These are phyloP conservation scores for Teunomyces panamensis DNA, from an alignment of 805 yeast species.

Conservation along the genomic window DNA sequence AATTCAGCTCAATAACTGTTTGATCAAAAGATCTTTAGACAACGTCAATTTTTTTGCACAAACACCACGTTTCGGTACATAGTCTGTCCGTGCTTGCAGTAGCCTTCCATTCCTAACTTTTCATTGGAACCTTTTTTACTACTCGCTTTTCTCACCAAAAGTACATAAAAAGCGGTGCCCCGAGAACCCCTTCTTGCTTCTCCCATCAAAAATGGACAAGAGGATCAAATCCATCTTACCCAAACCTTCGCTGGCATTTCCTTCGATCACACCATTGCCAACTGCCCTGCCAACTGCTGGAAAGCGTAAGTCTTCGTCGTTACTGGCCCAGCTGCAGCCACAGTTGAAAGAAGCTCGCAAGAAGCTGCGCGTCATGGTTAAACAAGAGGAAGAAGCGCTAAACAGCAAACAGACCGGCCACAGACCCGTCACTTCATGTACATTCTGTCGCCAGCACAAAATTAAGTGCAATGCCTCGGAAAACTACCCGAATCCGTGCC, in stretches of 20 bases:
- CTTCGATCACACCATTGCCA: background rate
- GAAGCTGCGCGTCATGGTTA: constrained; percentile 1
- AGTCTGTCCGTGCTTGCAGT: too few relatives aligned
- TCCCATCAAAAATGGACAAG: constrained; percentile 27
- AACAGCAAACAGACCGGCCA: constrained; percentile 43
- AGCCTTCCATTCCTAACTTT: too few relatives aligned
- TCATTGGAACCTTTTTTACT: too few relatives aligned
- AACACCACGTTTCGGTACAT: too few relatives aligned
- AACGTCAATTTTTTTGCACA: too few relatives aligned
- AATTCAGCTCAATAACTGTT: background rate
- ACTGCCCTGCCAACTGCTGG: background rate
- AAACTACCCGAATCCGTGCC: constrained; percentile 76
- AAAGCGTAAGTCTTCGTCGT: background rate
- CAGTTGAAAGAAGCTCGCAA: constrained; percentile 4
- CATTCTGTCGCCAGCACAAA: constrained; percentile 92
- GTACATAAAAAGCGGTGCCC: constrained; percentile 7
- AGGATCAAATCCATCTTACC: constrained; percentile 43
- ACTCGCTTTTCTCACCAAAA: background rate
- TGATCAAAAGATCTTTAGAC: too few relatives aligned
- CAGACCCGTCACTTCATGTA: constrained; percentile 89
- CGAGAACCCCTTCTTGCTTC: constrained; percentile 5
- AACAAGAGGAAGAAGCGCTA: background rate
- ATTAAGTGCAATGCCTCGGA: constrained; percentile 90
- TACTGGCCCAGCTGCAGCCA: constrained; percentile 5
- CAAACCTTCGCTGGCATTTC: constrained; percentile 13